Evolutionary conservation across 306 rosid species (phyloP).

Genomic region (Quercus variabilis): DNA sequence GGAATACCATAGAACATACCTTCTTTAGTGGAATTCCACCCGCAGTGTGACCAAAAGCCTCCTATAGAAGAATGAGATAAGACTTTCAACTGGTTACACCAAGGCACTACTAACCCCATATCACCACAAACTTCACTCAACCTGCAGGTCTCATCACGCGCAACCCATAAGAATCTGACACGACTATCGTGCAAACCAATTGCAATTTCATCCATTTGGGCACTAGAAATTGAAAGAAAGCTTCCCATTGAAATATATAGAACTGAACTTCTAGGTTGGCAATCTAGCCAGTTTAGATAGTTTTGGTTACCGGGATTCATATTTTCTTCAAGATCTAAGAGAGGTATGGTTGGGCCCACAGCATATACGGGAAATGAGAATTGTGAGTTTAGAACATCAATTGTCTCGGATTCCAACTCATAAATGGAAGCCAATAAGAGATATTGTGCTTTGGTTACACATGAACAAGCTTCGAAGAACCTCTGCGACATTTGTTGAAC

Average conservation of each 20-base stretch:
- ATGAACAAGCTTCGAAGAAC: constrained; percentile 24
- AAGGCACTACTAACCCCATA: neutral
- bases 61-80: neutral
- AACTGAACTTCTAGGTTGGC: neutral
- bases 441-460: constrained; percentile 34
- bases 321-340: constrained; percentile 19
- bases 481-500: constrained; percentile 21
- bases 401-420: constrained; percentile 38
- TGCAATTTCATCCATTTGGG: neutral
- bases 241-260: neutral
- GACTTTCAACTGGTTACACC: neutral
- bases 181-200: neutral
- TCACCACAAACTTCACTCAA: neutral
- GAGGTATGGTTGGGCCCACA: constrained; percentile 52
- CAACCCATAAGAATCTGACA: neutral
- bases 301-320: neutral
- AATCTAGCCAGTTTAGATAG: constrained; percentile 47
- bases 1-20: neutral
- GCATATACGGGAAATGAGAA: constrained; percentile 41
- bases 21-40: neutral
- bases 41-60: neutral
- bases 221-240: neutral
- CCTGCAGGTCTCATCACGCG: neutral
- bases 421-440: constrained; percentile 43
- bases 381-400: constrained; percentile 28